phyloP scores from a whole-genome alignment of 768 basidiomycete genomes.

The Suillus sp. region DNA sequence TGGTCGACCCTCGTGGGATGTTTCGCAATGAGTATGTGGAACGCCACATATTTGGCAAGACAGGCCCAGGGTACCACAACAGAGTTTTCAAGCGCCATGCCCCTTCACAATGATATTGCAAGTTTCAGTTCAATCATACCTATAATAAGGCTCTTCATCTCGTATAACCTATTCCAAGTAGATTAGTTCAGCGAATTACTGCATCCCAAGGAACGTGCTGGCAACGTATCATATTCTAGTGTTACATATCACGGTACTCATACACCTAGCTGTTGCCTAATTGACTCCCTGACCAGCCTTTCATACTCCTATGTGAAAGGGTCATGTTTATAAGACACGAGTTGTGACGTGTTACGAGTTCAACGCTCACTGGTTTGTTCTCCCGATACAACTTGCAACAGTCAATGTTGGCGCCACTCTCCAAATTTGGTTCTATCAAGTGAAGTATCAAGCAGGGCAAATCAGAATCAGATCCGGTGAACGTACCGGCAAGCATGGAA shows the following conservation, averaged over 20 bases:
- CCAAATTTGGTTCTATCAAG: slow-evolving; percentile 85
- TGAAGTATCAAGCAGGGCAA: background rate
- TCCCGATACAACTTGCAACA: slow-evolving; percentile 97
- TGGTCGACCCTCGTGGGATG: slow-evolving; percentile 73
- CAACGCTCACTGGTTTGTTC: slow-evolving; percentile 55
- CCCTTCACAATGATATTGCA: slow-evolving; percentile 12
- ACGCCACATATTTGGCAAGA: slow-evolving; percentile 79
- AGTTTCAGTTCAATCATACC: slow-evolving; percentile 4
- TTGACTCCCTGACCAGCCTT: slow-evolving; percentile 76
- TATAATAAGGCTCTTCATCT: slow-evolving; percentile 12
- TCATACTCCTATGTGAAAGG: slow-evolving; percentile 71
- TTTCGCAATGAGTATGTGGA: slow-evolving; percentile 90
- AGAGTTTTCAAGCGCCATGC: slow-evolving; percentile 48
- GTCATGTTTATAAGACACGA: slow-evolving; percentile 7
- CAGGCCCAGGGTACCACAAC: slow-evolving; percentile 39
- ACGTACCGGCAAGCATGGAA: slow-evolving; percentile 91
- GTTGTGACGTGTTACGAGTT: background rate
- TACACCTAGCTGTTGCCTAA: slow-evolving; percentile 83
- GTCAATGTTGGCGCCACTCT: slow-evolving; percentile 96
- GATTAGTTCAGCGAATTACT: slow-evolving; percentile 10
- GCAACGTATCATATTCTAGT: slow-evolving; percentile 11
- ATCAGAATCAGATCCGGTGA: slow-evolving; percentile 8
- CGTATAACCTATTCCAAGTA: slow-evolving; percentile 16
- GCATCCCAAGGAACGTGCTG: slow-evolving; percentile 10
- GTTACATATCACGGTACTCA: slow-evolving; percentile 32